Conservation (phyloP, 441 rosid genomes). For the Gossypium gossypioides region DNA sequence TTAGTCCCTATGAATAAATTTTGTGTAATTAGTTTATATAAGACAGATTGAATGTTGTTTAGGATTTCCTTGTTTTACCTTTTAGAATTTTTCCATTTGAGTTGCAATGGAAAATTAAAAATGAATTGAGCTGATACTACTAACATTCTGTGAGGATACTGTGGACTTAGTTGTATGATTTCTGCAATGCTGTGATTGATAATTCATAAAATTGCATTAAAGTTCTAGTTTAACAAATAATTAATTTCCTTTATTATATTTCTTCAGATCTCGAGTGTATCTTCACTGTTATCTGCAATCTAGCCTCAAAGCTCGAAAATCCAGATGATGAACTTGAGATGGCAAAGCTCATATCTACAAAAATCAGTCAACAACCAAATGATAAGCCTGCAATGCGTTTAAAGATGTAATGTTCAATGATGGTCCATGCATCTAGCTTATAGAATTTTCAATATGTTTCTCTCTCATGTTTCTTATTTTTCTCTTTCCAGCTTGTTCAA, state of each 20-base stretch:
- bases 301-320: constrained; percentile 52
- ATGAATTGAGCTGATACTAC: neutral
- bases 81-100: neutral
- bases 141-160: neutral
- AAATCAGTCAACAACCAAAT: constrained; percentile 67
- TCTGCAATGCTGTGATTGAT: neutral
- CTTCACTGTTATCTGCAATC: constrained; percentile 87
- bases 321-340: constrained; percentile 53
- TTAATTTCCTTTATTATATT: neutral
- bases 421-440: neutral
- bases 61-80: neutral
- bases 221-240: constrained; percentile 1
- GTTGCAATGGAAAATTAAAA: neutral
- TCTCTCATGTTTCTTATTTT: constrained; percentile 16
- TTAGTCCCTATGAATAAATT: neutral
- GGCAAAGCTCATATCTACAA: constrained; percentile 61
- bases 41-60: neutral
- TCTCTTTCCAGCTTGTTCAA: constrained; percentile 69
- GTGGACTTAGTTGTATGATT: neutral
- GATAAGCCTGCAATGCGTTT: constrained; percentile 85
- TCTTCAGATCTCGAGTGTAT: constrained; percentile 81
- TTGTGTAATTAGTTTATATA: neutral
- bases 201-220: neutral
- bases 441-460: neutral
- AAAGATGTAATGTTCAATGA: constrained; percentile 57